Base-by-base conservation (phyloP, 352 stramenopile species). In the Globisporangium takayamanum region DNA sequence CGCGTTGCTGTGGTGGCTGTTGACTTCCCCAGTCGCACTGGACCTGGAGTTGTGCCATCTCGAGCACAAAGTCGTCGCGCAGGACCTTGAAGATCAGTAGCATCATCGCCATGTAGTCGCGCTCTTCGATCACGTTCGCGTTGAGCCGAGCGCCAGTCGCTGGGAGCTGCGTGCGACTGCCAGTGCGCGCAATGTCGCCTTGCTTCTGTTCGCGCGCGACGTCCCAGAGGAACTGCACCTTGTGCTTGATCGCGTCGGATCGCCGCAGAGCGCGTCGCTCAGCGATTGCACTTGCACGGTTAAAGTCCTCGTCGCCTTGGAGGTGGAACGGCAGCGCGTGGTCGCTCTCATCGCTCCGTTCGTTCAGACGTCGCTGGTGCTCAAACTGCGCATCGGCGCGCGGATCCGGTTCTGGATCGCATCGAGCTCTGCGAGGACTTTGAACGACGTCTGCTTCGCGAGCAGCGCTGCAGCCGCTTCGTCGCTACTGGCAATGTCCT, bases 11-110 rank as follows among this genome's bases (percentile, higher is more conserved):
- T 85, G 74, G 41, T 80, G 80, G 47, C 78, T 89, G 68, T 92
- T 80, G 14, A 90, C 76, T 48, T 81, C 76, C 76, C 83, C 83
- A 92, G 73, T 92, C 83, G 55, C 77, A 88, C 26, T 78, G 70
- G 46, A 92, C 88, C 60, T 92, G 78, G 10, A 65, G 66, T 46
- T 80, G 53, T 0, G 83, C 83, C 14, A 74, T 58, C 14, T 78
- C 67, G 11, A 87, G 57, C 22, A 83, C 74, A 60, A 92, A 92
- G 56, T 90, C 80, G 2, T 83, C 69, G 2, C 83, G 71, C 28
- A 92, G 59, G 11, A 85, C 83, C 53, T 92, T 92, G 69, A 88
- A 92, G 45, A 92, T 69, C 0, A 92, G 64, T 53, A 92, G 59
- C 83, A 90, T 89, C 51, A 90, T 67, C 3, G 72, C 64, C 64